Base-by-base conservation (phyloP, 2,329 filamentous ascomycete genomes). In the Neonectria sp. region DNA sequence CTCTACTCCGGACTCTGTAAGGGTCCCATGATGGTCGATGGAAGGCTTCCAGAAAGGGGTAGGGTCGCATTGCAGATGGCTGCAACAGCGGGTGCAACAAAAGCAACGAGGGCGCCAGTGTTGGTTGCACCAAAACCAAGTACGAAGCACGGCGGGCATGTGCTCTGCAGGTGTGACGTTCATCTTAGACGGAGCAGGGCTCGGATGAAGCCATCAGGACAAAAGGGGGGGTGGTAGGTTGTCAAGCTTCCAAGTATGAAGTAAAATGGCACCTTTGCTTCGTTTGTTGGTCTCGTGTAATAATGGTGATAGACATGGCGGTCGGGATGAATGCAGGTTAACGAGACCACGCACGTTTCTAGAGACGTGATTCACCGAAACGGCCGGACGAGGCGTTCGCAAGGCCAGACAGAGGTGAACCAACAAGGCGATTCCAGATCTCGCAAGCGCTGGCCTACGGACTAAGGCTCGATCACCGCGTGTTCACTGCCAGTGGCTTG, bases 11-110 rank as follows among this genome's bases (percentile, higher is more conserved):
- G n/a, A 43, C 27, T 45, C 55, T 67, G 45, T 51, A 55, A 66
- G 69, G 66, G 64, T 55, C 55, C 29, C 65, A 68, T 59, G 51
- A 61, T 40, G 51, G 43, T 33, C 40, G 62, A 63, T 59, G 48
- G 72, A 74, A 74, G 49, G 60, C 49, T 75, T 74, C 72, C 67
- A 75, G 72, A 75, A 74, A 55, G 52, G 61, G 65, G 52, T 55
- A 56, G 58, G 63, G 51, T 63, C 63, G 33, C 48, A 65, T 64
- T 57, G 55, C 64, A 68, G 63, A 52, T 55, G 55, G 33, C 6
- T 40, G 64, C 53, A 40, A 46, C 52, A 40, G 58, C 17, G 55
- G 55, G 60, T 35, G 51, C 56, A 59, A 48, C 24, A 27, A 31
- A 49, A 35, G 25, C 43, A 53, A 52, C 40, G 17, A 45, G 24